phyloP scores from a whole-genome alignment of 306 rosid genomes.

The Chamaecrista fasciculata region DNA sequence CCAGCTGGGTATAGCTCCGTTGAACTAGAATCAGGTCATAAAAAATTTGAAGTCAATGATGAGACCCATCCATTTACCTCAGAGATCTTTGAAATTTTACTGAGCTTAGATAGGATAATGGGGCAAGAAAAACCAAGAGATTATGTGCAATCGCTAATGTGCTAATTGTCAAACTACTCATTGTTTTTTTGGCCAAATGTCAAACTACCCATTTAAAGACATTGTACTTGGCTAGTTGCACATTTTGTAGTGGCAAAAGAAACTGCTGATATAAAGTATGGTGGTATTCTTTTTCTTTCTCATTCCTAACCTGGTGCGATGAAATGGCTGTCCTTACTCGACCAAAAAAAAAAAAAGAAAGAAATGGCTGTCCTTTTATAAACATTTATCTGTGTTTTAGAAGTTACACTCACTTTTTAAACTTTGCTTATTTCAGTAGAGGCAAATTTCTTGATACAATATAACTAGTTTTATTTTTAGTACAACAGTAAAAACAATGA shows the following conservation, averaged over 20 bases:
- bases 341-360: too few species aligned
- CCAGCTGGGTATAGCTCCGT: conserved; percentile 66
- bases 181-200: too few species aligned
- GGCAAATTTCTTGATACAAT: too few species aligned
- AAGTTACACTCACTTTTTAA: too few species aligned
- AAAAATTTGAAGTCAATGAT: conserved; percentile 59
- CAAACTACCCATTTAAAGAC: background rate
- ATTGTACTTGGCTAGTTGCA: background rate
- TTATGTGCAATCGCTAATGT: background rate
- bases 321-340: background rate
- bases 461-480: too few species aligned
- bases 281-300: background rate
- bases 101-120: conserved; percentile 45
- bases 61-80: conserved; percentile 49
- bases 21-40: conserved; percentile 54
- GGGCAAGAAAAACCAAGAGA: conserved; percentile 31
- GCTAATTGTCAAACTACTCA: too few species aligned
- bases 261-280: background rate
- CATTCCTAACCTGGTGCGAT: background rate
- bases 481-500: too few species aligned
- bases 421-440: too few species aligned
- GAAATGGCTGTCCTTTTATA: too few species aligned
- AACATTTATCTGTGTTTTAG: too few species aligned
- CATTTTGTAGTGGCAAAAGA: background rate
- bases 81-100: conserved; percentile 50